Base-by-base conservation (phyloP, 75 land plant genomes). In the Chamaecyparis obtusa region DNA sequence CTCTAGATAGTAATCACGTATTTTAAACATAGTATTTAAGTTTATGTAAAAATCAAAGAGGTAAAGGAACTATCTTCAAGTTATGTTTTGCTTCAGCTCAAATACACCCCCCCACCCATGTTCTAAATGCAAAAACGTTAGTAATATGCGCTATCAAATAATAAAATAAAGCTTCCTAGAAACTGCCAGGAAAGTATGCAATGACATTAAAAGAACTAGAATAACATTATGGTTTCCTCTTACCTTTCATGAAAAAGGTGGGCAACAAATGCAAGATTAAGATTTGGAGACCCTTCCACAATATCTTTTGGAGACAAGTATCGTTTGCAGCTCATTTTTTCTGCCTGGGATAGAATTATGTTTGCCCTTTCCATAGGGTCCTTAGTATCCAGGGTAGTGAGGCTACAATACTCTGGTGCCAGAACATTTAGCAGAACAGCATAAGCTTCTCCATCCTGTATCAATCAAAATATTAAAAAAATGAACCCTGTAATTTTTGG, bases 241-340 rank as follows among this genome's bases (percentile, higher is more conserved):
- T 24, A 96, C 99, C 99, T 94, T 85, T 95, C 94, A 84, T 96
- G 99, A 84, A 98, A 98, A 76, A 98, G 92, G 76, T 98, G 99
- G 2, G 99, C 99, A 83, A 98, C 96, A 90, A 98, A 98, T 57
- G 99, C 99, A 85, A 98, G 99, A 85, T 98, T 98, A 44, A 98
- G 91, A 92, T 98, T 98, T 46, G 99, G 89, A 30, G 99, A 96
- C 71, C 99, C 99, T 83, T 98, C 99, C 46, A 96, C 93, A 86
- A 98, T 93, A 90, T 98, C 99, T 84, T 94, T 96, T 74, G 99
- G 93, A 72, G 96, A 91, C 54, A 98, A 85, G 85, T 98, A 98
- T 91, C 96, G 94, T 85, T 92, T 92, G 85, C 99, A 98, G 82
- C 92, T 94, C 91, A 98, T 94, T 85, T 88, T 96, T 64, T 95